Evolutionary conservation across 192 early-diverging fungal genomes (phyloP).

Genomic region (Backusella parvicylindrica): DNA sequence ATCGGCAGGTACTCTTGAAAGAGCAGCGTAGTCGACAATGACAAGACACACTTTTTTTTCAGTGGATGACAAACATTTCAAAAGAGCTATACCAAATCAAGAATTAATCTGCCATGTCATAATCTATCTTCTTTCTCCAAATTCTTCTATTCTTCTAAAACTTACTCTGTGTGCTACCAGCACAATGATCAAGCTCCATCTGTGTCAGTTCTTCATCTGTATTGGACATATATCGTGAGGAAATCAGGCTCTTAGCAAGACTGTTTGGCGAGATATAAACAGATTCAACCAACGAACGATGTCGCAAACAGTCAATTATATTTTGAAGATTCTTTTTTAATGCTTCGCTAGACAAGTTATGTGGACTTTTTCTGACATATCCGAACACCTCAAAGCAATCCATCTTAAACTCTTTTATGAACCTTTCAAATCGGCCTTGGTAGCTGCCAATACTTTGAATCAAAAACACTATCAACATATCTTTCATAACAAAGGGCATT

Average conservation of each 20-base stretch:
- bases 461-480: conserved; percentile 9
- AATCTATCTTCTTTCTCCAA: not conserved
- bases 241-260: conserved; percentile 2
- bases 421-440: not conserved
- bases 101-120: not conserved
- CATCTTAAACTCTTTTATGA: not conserved
- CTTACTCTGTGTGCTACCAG: conserved; percentile 13
- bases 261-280: conserved; percentile 3
- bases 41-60: conserved; percentile 1
- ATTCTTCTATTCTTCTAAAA: not conserved
- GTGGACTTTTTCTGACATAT: conserved; percentile 12
- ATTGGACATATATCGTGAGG: conserved; percentile 5
- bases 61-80: not conserved
- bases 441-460: conserved; percentile 14
- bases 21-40: not conserved
- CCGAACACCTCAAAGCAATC: conserved; percentile 6
- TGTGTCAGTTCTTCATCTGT: conserved; percentile 5
- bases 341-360: not conserved
- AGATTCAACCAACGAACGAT: conserved; percentile 1
- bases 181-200: conserved; percentile 4
- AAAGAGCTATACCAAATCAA: not conserved
- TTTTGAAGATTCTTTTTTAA: conserved; percentile 4
- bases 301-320: conserved; percentile 6
- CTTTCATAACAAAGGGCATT: not conserved
- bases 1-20: not conserved